Conservation (phyloP, 345 rosid species). For the Nephelium lappaceum region DNA sequence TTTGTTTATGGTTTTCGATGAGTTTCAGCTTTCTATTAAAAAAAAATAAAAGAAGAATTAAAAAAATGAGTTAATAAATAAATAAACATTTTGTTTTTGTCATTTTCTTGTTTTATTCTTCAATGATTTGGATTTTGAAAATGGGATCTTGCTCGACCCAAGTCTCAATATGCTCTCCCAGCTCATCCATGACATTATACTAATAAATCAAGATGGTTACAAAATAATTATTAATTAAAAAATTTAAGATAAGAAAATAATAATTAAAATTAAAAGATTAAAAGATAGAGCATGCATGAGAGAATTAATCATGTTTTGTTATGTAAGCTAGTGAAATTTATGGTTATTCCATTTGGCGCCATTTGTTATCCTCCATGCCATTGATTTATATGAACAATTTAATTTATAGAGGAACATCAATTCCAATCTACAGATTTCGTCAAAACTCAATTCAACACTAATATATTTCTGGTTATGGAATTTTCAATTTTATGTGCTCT, state of each 20-base stretch:
- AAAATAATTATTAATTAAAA: not conserved
- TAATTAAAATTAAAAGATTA: not conserved
- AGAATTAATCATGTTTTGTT: not conserved
- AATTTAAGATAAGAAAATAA: not conserved
- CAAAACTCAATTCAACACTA: too few species aligned
- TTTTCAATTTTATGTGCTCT: not conserved
- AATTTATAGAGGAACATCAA: not conserved
- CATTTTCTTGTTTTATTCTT: constrained; percentile 70
- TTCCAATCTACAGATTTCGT: not conserved
- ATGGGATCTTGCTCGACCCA: constrained; percentile 43
- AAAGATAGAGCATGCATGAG: not conserved
- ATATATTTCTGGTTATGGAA: too few species aligned
- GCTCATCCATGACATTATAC: constrained; percentile 50
- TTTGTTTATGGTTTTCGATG: constrained; percentile 34
- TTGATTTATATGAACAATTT: not conserved
- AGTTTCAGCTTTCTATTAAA: constrained; percentile 18
- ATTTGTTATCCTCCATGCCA: not conserved
- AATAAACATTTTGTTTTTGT: constrained; percentile 48
- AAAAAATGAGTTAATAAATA: constrained; percentile 2
- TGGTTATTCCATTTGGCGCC: not conserved
- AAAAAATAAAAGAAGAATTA: not conserved
- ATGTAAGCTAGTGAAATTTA: too few species aligned
- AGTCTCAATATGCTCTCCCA: constrained; percentile 55
- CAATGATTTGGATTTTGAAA: constrained; percentile 58
- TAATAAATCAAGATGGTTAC: constrained; percentile 10